These are phyloP conservation scores for Setomelanomma holmii DNA, from an alignment of 2,329 filamentous ascomycete genomes.

Conservation along the genomic window DNA sequence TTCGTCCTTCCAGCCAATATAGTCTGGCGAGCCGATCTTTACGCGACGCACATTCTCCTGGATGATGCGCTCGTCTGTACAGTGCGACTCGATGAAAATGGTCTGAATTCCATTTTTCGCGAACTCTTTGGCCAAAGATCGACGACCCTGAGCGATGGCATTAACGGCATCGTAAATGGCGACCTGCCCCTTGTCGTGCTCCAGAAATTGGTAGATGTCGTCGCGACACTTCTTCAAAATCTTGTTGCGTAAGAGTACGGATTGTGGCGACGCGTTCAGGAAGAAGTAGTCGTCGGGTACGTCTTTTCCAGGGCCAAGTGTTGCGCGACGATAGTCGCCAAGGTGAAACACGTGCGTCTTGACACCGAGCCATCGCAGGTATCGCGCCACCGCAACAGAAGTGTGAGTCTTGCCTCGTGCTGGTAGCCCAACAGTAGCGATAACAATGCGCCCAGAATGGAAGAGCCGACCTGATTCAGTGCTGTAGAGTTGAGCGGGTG, in stretches of 20 bases:
- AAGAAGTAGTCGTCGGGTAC: slow-evolving; percentile 98
- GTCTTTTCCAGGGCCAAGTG: slow-evolving; percentile 80
- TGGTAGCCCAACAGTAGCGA: slow-evolving; percentile 94
- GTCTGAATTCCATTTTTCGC: slow-evolving; percentile 97
- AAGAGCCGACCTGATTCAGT: slow-evolving; percentile 97
- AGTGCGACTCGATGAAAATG: slow-evolving; percentile 94
- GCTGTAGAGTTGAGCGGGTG: slow-evolving; percentile 95
- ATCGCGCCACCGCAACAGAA: slow-evolving; percentile 92
- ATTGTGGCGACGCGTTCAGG: slow-evolving; percentile 88
- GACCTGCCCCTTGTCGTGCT: slow-evolving; percentile 96
- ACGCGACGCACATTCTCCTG: slow-evolving; percentile 96
- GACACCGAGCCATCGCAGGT: slow-evolving; percentile 95
- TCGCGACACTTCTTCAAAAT: slow-evolving; percentile 97
- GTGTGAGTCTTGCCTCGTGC: slow-evolving; percentile 98
- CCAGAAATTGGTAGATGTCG: slow-evolving; percentile 95
- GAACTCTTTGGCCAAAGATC: slow-evolving; percentile 91
- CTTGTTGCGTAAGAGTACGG: slow-evolving; percentile 93
- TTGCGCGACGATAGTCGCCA: slow-evolving; percentile 93
- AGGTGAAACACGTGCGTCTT: slow-evolving; percentile 98
- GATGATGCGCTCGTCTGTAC: slow-evolving; percentile 90
- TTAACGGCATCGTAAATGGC: slow-evolving; percentile 99
- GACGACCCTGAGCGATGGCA: slow-evolving; percentile 80
- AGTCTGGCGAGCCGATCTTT: slow-evolving; percentile 98
- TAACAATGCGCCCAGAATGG: slow-evolving; percentile 95
- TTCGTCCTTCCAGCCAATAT: slow-evolving; percentile 87